Base-by-base conservation (phyloP, 345 rosid species). In the Corymbia maculata region DNA sequence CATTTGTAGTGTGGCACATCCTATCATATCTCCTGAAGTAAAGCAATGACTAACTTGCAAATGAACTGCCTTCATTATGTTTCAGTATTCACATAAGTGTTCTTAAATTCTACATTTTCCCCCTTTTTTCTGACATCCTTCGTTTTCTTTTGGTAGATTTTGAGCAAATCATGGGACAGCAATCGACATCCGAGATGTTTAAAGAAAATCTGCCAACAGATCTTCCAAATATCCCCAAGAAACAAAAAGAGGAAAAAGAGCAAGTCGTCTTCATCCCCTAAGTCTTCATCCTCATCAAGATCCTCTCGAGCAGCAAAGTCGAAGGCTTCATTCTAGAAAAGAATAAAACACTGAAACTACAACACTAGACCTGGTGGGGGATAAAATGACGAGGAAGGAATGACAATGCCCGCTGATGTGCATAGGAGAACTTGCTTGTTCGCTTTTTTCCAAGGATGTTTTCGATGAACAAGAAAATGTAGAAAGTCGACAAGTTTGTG, bases 191-290 rank as follows among this genome's bases (percentile, higher is more conserved):
- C 6, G 89, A 92, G 52, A 86, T 90, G 28, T 89, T 92, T 70
- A 91, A 59, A 42, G 94, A 91, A 79, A 24, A 85, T 32, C 87
- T 91, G n/a, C 55, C 91, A 2, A 79, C 92, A 4, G 93, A 92
- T 87, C 89, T 88, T 85, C 91, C 94, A 22, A 92, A 70, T 85
- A 45, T 89, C 87, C 91, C 95, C 8, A 95, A 94, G 93, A 94
- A 93, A 86, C 89, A 91, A 21, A n/a, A 94, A 88, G 88, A 88
- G 95, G 88, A 94, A 91, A 89, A 95, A 93, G 93, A 94, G 92
- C 91, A 86, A 90, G 51, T 64, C 88, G 12, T 50, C 88, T 86
- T 88, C 93, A n/a, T 88, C 96, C 85, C 90, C 94, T 11, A 91
- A 90, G 88, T 90, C 93, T 13, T 92, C 94, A 30, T 91, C 93